Conservation (phyloP, 352 stramenopile genomes). For the Pilasporangium apinafurcum region DNA sequence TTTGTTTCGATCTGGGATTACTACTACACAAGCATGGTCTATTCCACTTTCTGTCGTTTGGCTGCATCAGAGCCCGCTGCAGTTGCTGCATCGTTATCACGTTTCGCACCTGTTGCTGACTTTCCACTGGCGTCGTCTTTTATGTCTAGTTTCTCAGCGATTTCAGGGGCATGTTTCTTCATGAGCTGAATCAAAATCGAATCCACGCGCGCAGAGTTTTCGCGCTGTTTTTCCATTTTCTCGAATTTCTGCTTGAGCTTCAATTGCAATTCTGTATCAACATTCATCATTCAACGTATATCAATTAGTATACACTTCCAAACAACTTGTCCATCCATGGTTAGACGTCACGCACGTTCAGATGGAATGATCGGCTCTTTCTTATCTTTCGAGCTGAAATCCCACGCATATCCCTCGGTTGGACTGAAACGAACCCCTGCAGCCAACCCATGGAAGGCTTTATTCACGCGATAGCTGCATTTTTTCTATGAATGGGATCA, state of each 20-base stretch:
- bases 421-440: constrained; percentile 79
- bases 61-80: constrained; percentile 15
- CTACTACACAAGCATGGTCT: no score
- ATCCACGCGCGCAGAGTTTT: constrained; percentile 78
- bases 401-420: constrained; percentile 82
- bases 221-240: constrained; percentile 82
- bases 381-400: constrained; percentile 84
- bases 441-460: constrained; percentile 70
- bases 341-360: constrained; percentile 40
- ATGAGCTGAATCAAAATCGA: constrained; percentile 80
- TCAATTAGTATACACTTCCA: no score
- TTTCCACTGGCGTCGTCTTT: constrained; percentile 18
- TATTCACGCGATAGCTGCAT: constrained; percentile 82
- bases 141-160: constrained; percentile 66
- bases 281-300: not conserved
- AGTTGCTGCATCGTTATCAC: constrained; percentile 11
- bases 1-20: no score
- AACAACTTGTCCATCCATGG: not conserved
- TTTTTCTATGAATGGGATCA: constrained; percentile 50
- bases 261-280: constrained; percentile 56
- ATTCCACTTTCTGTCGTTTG: constrained; percentile 66
- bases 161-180: constrained; percentile 84
- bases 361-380: constrained; percentile 81
- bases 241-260: constrained; percentile 87
- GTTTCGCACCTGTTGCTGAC: constrained; percentile 10